These are phyloP conservation scores for Arthrobotrys iridis DNA, from an alignment of 2,329 filamentous ascomycete genomes.

Conservation along the genomic window DNA sequence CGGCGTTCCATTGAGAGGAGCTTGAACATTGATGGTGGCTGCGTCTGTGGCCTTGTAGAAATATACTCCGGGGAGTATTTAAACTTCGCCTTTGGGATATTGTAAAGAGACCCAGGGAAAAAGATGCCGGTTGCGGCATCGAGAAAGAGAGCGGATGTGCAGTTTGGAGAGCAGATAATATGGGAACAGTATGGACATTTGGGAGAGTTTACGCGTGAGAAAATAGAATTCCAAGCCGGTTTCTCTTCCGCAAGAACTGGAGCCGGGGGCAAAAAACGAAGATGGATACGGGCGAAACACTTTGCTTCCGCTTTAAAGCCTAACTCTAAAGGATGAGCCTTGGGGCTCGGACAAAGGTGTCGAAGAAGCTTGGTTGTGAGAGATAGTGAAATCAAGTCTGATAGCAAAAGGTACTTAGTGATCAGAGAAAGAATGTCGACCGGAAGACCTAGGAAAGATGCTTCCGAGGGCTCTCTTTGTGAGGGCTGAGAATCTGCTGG, in stretches of 20 bases:
- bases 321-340: not conserved
- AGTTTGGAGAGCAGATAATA: slow-evolving; percentile 16
- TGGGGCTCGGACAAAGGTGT: slow-evolving; percentile 1
- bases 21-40: not conserved
- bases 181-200: slow-evolving; percentile 39
- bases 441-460: slow-evolving; percentile 10
- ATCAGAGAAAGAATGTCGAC: slow-evolving; percentile 27
- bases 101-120: slow-evolving; percentile 13
- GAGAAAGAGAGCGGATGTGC: slow-evolving; percentile 18
- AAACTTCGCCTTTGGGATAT: slow-evolving; percentile 4
- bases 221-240: not conserved
- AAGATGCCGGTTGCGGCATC: slow-evolving; percentile 22
- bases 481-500: not conserved
- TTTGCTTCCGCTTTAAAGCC: not conserved
- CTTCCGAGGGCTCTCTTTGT: not conserved
- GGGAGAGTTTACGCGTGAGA: not conserved
- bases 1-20: not conserved
- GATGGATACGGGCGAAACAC: slow-evolving; percentile 30
- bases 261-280: slow-evolving; percentile 21
- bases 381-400: slow-evolving; percentile 26
- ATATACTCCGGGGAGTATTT: slow-evolving; percentile 25
- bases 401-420: not conserved
- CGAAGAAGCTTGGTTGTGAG: slow-evolving; percentile 35
- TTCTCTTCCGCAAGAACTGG: not conserved
- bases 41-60: not conserved